Conservation (phyloP, 257 asterid genomes). For the Capsicum baccatum region DNA sequence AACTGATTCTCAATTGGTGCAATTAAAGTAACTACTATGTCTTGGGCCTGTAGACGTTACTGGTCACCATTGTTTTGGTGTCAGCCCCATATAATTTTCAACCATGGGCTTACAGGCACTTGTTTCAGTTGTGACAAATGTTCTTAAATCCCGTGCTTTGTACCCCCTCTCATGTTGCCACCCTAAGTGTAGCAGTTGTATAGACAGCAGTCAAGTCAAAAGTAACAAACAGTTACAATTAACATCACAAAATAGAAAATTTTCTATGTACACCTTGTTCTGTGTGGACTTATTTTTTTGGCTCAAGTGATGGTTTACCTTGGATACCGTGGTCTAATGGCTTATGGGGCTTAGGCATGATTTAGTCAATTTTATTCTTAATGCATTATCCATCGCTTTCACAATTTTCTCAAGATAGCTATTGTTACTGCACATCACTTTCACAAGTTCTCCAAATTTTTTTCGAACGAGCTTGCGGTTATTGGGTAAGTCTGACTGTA, state of each 20-base stretch:
- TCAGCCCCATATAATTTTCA: not conserved
- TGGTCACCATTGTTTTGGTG: not conserved
- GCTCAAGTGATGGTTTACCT: constrained; percentile 22
- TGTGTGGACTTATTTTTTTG: not conserved
- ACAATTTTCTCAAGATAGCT: not conserved
- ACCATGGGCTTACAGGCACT: not conserved
- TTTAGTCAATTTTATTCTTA: not conserved
- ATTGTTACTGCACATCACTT: not conserved
- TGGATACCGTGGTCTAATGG: not conserved
- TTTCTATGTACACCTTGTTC: no score
- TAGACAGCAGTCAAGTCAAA: not conserved
- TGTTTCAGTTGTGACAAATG: not conserved
- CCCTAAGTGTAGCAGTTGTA: not conserved
- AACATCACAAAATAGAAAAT: no score
- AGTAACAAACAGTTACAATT: not conserved
- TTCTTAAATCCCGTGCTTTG: not conserved
- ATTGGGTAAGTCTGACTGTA: not conserved
- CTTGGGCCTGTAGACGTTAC: not conserved
- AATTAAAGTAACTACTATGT: not conserved
- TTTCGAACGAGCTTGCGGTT: not conserved
- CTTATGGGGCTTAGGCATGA: not conserved
- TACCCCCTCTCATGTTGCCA: not conserved
- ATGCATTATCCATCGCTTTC: not conserved
- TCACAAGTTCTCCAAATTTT: not conserved
- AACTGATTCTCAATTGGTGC: not conserved